Conservation (phyloP, 2,329 filamentous ascomycete genomes). For the Fusarium caatingaense region DNA sequence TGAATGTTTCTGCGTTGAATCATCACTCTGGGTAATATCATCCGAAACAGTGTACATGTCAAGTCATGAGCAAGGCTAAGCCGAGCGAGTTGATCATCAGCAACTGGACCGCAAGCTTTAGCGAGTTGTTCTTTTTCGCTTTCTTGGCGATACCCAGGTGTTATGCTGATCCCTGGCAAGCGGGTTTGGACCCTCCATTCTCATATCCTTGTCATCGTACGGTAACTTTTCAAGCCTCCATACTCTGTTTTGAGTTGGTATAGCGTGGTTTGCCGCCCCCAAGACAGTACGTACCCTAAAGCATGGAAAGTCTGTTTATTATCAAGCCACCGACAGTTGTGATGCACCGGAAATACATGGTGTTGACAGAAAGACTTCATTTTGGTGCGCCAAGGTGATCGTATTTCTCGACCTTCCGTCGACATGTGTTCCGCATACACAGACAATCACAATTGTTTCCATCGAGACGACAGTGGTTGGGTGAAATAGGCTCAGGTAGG, state of each 20-base stretch:
- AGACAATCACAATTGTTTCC: background rate
- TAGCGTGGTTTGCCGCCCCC: constrained; percentile 19
- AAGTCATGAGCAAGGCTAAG: background rate
- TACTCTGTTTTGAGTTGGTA: constrained; percentile 34
- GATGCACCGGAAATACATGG: constrained; percentile 11
- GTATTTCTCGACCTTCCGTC: background rate
- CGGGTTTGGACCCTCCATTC: constrained; percentile 32
- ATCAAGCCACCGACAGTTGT: constrained; percentile 25
- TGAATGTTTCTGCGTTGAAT: background rate
- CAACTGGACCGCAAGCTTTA: constrained; percentile 31
- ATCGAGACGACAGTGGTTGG: background rate
- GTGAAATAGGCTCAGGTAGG: background rate
- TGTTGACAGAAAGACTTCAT: constrained; percentile 19
- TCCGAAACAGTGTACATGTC: background rate
- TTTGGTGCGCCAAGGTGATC: constrained; percentile 1
- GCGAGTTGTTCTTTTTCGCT: constrained; percentile 47
- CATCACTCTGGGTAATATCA: background rate
- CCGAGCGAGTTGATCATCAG: constrained; percentile 23
- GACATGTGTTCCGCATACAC: background rate
- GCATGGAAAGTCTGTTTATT: constrained; percentile 18
- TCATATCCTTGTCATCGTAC: constrained; percentile 27
- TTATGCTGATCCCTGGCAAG: constrained; percentile 36
- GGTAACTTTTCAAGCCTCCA: constrained; percentile 23
- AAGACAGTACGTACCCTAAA: constrained; percentile 20
- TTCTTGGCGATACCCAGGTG: constrained; percentile 42